phyloP scores from a whole-genome alignment of 805 yeast species.

The Schwanniomyces pseudopolymorphus region DNA sequence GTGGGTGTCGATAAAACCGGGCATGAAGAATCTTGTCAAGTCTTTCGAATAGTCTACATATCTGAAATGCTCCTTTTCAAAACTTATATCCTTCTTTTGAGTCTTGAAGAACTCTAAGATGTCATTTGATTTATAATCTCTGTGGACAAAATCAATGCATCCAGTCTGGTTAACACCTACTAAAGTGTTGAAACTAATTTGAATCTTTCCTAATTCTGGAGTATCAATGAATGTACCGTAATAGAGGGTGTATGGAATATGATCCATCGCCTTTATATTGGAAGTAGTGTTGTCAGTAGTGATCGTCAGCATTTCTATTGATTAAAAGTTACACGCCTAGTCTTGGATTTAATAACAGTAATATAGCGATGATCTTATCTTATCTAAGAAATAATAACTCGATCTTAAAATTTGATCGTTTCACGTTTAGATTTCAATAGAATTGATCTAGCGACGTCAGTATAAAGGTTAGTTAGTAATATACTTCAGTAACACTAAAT shows the following conservation, averaged over 20 bases:
- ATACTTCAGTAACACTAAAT: background rate
- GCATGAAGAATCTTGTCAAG: slow-evolving; percentile 59
- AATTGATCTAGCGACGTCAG: background rate
- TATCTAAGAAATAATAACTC: background rate
- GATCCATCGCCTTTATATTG: slow-evolving; percentile 10
- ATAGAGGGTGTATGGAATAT: slow-evolving; percentile 44
- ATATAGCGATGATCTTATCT: background rate
- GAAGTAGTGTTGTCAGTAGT: background rate
- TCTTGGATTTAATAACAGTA: background rate
- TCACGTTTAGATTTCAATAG: background rate
- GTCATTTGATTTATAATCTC: slow-evolving; percentile 12
- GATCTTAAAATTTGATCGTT: background rate
- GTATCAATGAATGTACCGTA: slow-evolving; percentile 76
- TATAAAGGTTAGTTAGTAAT: background rate
- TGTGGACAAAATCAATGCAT: slow-evolving; percentile 41
- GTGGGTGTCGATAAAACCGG: slow-evolving; percentile 47
- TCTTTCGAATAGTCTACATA: slow-evolving; percentile 30
- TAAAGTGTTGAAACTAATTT: slow-evolving; percentile 54
- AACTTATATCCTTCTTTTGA: slow-evolving; percentile 2
- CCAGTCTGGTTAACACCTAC: slow-evolving; percentile 66
- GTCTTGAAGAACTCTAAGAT: slow-evolving; percentile 15
- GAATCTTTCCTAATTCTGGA: slow-evolving; percentile 55
- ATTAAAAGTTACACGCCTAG: background rate
- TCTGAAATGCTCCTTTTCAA: slow-evolving; percentile 10
- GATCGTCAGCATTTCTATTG: background rate